Percentiles rank a stretch among this genome's conserved stretches.
These are phyloP conservation scores for Cladorrhinum samala DNA, from an alignment of 495 filamentous ascomycete genomes.

Conservation along the genomic window DNA sequence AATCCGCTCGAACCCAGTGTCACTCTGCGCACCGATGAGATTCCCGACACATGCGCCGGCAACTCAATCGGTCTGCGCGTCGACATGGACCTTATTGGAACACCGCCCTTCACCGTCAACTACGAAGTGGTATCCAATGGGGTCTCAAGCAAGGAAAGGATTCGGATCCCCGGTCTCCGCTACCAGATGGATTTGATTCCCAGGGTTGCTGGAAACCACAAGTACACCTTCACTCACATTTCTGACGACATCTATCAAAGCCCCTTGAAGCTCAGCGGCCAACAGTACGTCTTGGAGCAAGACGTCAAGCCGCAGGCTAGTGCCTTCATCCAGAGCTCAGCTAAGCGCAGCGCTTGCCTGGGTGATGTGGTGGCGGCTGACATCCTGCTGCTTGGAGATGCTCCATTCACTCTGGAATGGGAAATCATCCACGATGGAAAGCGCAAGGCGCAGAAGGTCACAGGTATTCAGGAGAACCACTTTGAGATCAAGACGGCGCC, in stretches of 20 bases:
- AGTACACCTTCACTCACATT: constrained; percentile 75
- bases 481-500: constrained; percentile 68
- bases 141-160: constrained; percentile 17
- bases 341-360: constrained; percentile 63
- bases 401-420: constrained; percentile 86
- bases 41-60: constrained; percentile 89
- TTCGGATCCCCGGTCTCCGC: constrained; percentile 59
- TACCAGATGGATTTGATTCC: constrained; percentile 83
- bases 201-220: constrained; percentile 71
- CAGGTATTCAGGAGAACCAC: constrained; percentile 51
- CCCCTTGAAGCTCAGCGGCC: constrained; percentile 42
- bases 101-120: constrained; percentile 73
- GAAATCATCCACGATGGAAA: constrained; percentile 89
- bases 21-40: constrained; percentile 63
- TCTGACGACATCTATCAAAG: constrained; percentile 73
- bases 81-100: constrained; percentile 80
- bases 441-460: constrained; percentile 59
- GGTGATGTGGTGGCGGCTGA: constrained; percentile 70
- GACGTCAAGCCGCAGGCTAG: constrained; percentile 87
- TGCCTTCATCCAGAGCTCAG: constrained; percentile 57
- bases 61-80: constrained; percentile 86
- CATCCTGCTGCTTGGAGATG: constrained; percentile 69
- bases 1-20: constrained; percentile 87
- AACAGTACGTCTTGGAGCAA: constrained; percentile 64
- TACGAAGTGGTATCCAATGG: constrained; percentile 65